Base-by-base conservation (phyloP, 75 land plant genomes). In the Cryptomeria japonica region DNA sequence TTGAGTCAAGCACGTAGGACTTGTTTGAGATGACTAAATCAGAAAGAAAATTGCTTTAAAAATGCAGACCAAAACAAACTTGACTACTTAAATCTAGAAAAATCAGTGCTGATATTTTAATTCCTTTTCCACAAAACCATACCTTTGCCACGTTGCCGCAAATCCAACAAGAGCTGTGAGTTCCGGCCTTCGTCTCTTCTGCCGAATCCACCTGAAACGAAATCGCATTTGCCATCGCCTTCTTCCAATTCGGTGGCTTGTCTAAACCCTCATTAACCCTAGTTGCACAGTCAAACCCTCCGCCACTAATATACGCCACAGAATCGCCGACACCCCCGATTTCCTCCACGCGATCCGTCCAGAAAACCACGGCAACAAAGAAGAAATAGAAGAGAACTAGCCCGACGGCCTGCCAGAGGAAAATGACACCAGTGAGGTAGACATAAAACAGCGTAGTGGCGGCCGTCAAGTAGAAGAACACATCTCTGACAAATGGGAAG, bases 331-430 rank as follows among this genome's bases (percentile, higher is more conserved):
- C 72, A 13, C 87, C 73, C 42, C 83, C 87, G 25, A 18, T 37
- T n/a, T 72, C 85, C 36, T 68, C 79, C 76, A 87, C 89, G 76
- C 84, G 90, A 92, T 98, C 99, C 93, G 95, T 96, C 93, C 92
- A 93, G 42, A 98, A 92, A 53, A 98, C 99, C 37, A 95, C 87
- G 53, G 91, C 94, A 39, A 98, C 96, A 87, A 98, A 98, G 84
- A 98, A 86, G 28, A 92, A 16, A 86, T 98, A 98, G 56, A 95
- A 94, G 68, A 86, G 88, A 18, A 97, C 93, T 84, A 98, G 91
- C 39, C 96, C 98, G 31, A 92, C 85, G 22, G 97, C 97, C 90
- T 98, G 99, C 99, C 98, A 98, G 31, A 96, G 75, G 75, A 83
- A 92, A 77, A 98, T 92, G 93, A 93, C 96, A 13, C 95, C 99